Evolutionary conservation across 345 rosid species (phyloP), one percentile per base, ranked within the genome.

Genomic region (Zanthoxylum bungeanum): DNA sequence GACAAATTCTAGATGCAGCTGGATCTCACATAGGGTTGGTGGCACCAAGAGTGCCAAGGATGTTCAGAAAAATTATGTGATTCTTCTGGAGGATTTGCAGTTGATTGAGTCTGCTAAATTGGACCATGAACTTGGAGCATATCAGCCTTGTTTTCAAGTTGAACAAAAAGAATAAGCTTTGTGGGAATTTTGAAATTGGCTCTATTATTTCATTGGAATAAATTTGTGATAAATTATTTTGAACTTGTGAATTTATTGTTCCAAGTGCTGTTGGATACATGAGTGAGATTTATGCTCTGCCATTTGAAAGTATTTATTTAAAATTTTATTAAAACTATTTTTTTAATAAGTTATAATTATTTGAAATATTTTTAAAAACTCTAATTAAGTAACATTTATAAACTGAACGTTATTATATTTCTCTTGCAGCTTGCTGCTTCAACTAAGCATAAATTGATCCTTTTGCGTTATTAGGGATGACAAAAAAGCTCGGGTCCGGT

Each of bases 71-170:
- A 91, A 87, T 75, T 89, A 87, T 76, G 77, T 80, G 65, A 72
- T 85, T 40, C 88, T 89, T 59, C 63, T 89, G 75, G 79, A 89
- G 82, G 94, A 87, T 74, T 76, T 89, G 80, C 64, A 85, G 85
- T 77, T 78, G 58, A 87, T 89, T 25, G 91, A 87, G 60, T 81
- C 88, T 2, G 94, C 91, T 39, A 75, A 81, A 66, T 63, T 89
- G 62, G 94, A 89, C 71, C 82, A 81, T 57, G 69, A 75, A 61
- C 78, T 84, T 60, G 87, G 60, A 31, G 80, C 74, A 53, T 52
- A 50, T 64, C 82, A 74, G 67, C 65, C 87, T 63, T 50, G 60
- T 77, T 56, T 82, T 79, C 78, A 85, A 74, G 74, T 74, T 49
- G 60, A 57, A 30, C 60, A 14, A 57, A 30, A 2, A 28, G 34